Evolutionary conservation across 345 rosid genomes (phyloP).

Genomic region (Schrenkiella parvula): DNA sequence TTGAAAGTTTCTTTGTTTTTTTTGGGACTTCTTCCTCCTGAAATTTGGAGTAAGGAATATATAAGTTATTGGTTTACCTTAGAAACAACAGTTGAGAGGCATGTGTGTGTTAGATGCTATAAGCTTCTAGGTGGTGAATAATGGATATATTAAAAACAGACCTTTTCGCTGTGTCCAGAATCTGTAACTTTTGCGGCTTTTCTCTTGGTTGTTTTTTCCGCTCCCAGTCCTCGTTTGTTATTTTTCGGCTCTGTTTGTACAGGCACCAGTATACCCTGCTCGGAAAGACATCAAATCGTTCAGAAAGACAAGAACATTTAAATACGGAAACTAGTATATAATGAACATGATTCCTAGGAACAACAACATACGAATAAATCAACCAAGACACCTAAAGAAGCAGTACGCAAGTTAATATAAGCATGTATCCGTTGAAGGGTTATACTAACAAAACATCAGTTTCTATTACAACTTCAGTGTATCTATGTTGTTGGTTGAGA

Average conservation of each 20-base stretch:
- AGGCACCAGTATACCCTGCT: constrained; percentile 82
- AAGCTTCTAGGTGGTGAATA: background rate
- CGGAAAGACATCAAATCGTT: constrained; percentile 7
- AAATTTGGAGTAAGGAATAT: constrained; percentile 4
- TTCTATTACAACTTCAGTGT: background rate
- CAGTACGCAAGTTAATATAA: background rate
- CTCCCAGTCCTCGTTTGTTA: constrained; percentile 81
- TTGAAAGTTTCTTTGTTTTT: constrained; percentile 53
- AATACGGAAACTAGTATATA: background rate
- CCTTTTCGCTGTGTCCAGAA: constrained; percentile 33
- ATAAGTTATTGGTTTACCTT: background rate
- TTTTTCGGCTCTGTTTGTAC: constrained; percentile 49
- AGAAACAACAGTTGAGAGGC: background rate
- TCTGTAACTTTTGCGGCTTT: constrained; percentile 27
- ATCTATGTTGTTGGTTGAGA: background rate
- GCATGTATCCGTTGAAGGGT: background rate
- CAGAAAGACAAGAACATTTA: background rate
- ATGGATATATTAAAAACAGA: background rate
- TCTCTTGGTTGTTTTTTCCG: constrained; percentile 42
- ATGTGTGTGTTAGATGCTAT: background rate
- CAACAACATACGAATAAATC: background rate
- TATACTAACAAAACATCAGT: background rate
- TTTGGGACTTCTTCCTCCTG: constrained; percentile 48
- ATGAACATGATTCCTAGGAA: background rate
- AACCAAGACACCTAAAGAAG: background rate